Evolutionary conservation across 2,329 filamentous ascomycete genomes (phyloP).

Genomic region (Nothophoma quercina): DNA sequence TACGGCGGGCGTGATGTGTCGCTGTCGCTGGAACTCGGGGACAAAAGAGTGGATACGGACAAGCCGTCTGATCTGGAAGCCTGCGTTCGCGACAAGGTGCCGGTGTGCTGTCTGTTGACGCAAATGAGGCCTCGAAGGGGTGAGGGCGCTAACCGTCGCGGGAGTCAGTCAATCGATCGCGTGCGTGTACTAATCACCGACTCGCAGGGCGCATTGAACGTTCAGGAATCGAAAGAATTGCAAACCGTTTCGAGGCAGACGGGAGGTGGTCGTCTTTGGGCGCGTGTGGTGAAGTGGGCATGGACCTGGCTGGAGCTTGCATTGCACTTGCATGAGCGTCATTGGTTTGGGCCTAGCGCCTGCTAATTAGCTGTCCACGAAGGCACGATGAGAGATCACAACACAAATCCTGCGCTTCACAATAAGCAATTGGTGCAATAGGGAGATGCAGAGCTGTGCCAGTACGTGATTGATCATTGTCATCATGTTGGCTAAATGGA

Average conservation of each 20-base stretch:
- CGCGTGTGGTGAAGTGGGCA: slow-evolving; percentile 27
- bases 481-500: background rate
- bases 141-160: slow-evolving; percentile 37
- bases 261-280: slow-evolving; percentile 18
- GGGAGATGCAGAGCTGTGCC: background rate
- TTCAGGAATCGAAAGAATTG: slow-evolving; percentile 21
- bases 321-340: slow-evolving; percentile 21
- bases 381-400: slow-evolving; percentile 17
- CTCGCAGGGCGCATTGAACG: slow-evolving; percentile 37
- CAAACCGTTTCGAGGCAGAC: slow-evolving; percentile 16
- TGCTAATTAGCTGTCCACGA: slow-evolving; percentile 17
- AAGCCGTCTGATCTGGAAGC: slow-evolving; percentile 51
- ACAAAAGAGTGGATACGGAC: slow-evolving; percentile 55
- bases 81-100: slow-evolving; percentile 56
- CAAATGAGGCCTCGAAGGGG: slow-evolving; percentile 34
- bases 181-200: slow-evolving; percentile 36
- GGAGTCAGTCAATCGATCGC: slow-evolving; percentile 22
- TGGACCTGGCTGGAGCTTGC: slow-evolving; percentile 20
- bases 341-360: slow-evolving; percentile 33
- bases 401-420: slow-evolving; percentile 10
- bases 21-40: slow-evolving; percentile 29
- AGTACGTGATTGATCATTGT: background rate
- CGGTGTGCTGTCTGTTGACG: slow-evolving; percentile 39
- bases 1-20: slow-evolving; percentile 35
- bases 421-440: background rate